A percentile compares a stretch with the other conserved stretches of the same genome.
Conservation (phyloP, 192 early-diverging fungal species). For the Linderina pennispora region DNA sequence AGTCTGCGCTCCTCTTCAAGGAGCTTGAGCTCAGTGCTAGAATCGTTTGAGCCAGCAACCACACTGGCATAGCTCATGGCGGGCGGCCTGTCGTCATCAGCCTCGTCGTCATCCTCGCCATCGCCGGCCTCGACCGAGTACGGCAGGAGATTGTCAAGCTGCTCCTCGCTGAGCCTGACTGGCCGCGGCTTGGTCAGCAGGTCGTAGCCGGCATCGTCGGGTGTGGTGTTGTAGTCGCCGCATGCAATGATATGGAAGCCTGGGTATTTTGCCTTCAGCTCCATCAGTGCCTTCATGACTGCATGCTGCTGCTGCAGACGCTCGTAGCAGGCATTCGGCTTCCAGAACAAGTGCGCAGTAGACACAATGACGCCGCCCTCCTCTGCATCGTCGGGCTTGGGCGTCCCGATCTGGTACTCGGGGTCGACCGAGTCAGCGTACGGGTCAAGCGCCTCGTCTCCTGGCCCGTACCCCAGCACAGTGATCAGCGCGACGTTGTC, state of each 20-base stretch:
- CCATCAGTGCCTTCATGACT: conserved; percentile 10
- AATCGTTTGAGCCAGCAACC: conserved; percentile 6
- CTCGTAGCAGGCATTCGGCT: conserved; percentile 33
- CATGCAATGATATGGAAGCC: conserved; percentile 13
- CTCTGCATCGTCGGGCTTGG: not conserved
- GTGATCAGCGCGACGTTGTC: conserved; percentile 36
- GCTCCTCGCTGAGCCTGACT: conserved; percentile 37
- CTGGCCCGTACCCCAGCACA: conserved; percentile 9
- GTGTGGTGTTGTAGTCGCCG: conserved; percentile 56
- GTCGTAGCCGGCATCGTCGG: conserved; percentile 53
- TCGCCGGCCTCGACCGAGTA: not conserved
- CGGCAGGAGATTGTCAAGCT: conserved; percentile 42
- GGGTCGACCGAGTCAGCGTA: conserved; percentile 11
- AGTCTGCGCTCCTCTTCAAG: conserved; percentile 19
- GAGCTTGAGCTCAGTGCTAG: conserved; percentile 15
- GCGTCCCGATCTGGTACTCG: conserved; percentile 1
- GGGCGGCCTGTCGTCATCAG: conserved; percentile 1
- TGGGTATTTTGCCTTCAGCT: conserved; percentile 26
- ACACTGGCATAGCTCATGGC: conserved; percentile 26
- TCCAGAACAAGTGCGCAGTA: conserved; percentile 43
- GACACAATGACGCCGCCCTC: conserved; percentile 42
- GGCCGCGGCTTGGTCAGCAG: conserved; percentile 49
- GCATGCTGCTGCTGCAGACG: conserved; percentile 42
- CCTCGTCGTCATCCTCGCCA: not conserved
- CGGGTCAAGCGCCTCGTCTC: not conserved